phyloP scores from a whole-genome alignment of 768 basidiomycete genomes.

The Lactarius akahatsu region DNA sequence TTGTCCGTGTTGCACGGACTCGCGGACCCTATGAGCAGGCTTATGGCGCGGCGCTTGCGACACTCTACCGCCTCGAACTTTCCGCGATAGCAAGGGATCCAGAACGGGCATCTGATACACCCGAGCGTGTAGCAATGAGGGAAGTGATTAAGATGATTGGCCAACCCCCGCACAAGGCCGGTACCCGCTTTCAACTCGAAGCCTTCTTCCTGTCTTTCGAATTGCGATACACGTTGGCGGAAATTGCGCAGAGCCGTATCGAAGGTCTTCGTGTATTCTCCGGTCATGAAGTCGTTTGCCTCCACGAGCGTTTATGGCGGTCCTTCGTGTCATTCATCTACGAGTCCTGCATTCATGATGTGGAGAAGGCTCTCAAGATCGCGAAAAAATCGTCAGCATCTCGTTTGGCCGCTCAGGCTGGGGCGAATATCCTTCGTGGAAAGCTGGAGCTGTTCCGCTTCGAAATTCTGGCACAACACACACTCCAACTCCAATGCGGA shows the following conservation, averaged over 20 bases:
- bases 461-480: conserved; percentile 24
- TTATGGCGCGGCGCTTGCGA: conserved; percentile 37
- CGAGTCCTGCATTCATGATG: conserved; percentile 33
- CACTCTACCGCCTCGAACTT: conserved; percentile 36
- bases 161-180: conserved; percentile 38
- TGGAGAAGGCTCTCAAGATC: conserved; percentile 19
- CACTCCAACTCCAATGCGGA: conserved; percentile 11
- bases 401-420: conserved; percentile 33
- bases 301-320: conserved; percentile 29
- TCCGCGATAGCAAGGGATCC: conserved; percentile 29
- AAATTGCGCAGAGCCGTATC: conserved; percentile 34
- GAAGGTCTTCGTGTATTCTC: conserved; percentile 19
- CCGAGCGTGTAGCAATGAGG: conserved; percentile 34
- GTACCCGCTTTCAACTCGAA: conserved; percentile 37
- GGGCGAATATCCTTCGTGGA: conserved; percentile 31
- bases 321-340: conserved; percentile 32
- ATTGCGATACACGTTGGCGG: conserved; percentile 37
- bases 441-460: conserved; percentile 35
- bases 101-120: conserved; percentile 27
- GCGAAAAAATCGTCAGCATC: conserved; percentile 34
- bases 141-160: conserved; percentile 36
- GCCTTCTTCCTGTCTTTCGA: conserved; percentile 39
- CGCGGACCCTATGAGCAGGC: conserved; percentile 37
- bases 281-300: conserved; percentile 2
- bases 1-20: conserved; percentile 31